These are phyloP conservation scores for Hysterium pulicare DNA, from an alignment of 2,329 filamentous ascomycete genomes.

Conservation along the genomic window DNA sequence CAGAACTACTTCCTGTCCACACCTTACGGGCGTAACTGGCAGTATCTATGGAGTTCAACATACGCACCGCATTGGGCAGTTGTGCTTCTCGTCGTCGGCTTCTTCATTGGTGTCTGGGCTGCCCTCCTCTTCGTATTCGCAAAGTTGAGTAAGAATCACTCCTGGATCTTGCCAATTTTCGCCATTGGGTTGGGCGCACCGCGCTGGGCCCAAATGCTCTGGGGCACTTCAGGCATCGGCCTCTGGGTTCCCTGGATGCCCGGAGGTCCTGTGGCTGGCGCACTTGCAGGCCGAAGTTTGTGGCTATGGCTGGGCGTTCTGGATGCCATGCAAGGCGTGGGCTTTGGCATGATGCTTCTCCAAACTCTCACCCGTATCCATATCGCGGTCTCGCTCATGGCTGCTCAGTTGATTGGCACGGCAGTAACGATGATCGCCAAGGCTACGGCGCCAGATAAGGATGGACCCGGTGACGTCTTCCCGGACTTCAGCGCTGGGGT, in stretches of 20 bases:
- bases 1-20: slow-evolving; percentile 66
- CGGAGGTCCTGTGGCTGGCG: slow-evolving; percentile 50
- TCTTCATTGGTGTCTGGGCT: slow-evolving; percentile 56
- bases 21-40: slow-evolving; percentile 64
- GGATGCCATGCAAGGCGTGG: slow-evolving; percentile 61
- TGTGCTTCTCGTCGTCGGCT: slow-evolving; percentile 53
- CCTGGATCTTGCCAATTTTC: slow-evolving; percentile 64
- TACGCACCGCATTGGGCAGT: slow-evolving; percentile 56
- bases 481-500: slow-evolving; percentile 55
- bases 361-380: slow-evolving; percentile 63
- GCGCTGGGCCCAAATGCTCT: slow-evolving; percentile 64
- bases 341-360: slow-evolving; percentile 64
- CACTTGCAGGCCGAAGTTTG: slow-evolving; percentile 53
- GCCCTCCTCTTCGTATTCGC: slow-evolving; percentile 50
- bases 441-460: slow-evolving; percentile 57
- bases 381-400: slow-evolving; percentile 58
- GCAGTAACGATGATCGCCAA: slow-evolving; percentile 59
- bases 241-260: slow-evolving; percentile 53
- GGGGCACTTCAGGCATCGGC: slow-evolving; percentile 59
- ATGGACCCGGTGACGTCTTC: slow-evolving; percentile 59
- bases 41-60: slow-evolving; percentile 57
- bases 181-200: slow-evolving; percentile 65
- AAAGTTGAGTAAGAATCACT: slow-evolving; percentile 55
- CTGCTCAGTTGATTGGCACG: slow-evolving; percentile 59
- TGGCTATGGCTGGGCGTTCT: slow-evolving; percentile 66